Evolutionary conservation across 2,329 filamentous ascomycete species (phyloP), one percentile per base, ranked within the genome.

Genomic region (Berkeleyomyces rouxiae): DNA sequence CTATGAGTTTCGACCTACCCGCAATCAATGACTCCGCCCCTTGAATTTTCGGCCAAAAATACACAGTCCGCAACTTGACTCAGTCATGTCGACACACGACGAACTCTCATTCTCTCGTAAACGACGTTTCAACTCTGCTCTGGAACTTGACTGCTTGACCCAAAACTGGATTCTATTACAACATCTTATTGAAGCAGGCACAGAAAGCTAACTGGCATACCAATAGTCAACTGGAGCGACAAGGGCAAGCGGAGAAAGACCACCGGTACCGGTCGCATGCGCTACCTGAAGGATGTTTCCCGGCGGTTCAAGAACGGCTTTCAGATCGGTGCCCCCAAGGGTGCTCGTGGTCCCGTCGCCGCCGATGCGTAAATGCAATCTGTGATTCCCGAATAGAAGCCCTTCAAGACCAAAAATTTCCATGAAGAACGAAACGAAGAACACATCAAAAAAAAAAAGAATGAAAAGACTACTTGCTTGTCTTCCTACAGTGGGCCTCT

Each of bases 181-280:
- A 11, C n/a, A 58, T 47, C 9, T 13, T 57, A 42, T 53, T 58
- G 4, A 46, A 37, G 10, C 13, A 13, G 49, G 31, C 36, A 37
- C 49, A 55, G 6, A 1, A 39, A 42, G 51, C 63, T 65, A 65
- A 65, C 61, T 16, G 39, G 31, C 53, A 13, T 16, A 33, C 43
- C 10, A 66, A 75, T 75, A 97, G 92, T 86, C 87, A 96, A 99
- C 88, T 99, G 93, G 93, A 85, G 88, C 78, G 92, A 97, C 85
- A 99, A 99, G 88, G 92, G 91, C 73, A 97, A 97, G 90, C 84
- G 93, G 79, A 95, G 93, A 87, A 97, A 96, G 91, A 96, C 92
- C 75, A 92, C 88, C 76, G 93, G 93, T 73, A 92, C 90, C 74
- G 93, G 93, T 78, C 89, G 93, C 78, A 93, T 91, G 86, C 85